Percentiles rank a stretch among this genome's conserved stretches.
phyloP scores from a whole-genome alignment of 1,284 basidiomycete species.

The Malassezia japonica region DNA sequence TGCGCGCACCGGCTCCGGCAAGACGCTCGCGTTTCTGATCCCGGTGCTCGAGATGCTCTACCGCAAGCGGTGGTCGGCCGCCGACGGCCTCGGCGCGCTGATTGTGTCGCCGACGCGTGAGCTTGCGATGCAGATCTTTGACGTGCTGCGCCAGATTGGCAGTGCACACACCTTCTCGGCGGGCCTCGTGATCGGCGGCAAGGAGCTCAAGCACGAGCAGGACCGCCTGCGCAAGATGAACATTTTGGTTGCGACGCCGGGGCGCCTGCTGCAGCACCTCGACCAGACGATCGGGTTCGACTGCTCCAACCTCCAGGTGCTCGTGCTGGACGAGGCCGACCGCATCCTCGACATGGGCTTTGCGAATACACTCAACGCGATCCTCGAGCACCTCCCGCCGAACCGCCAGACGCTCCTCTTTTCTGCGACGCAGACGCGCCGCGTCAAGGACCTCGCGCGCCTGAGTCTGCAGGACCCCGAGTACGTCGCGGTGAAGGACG shows the following conservation, averaged over 20 bases:
- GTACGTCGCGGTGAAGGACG: constrained; percentile 55
- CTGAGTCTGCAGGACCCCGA: constrained; percentile 77
- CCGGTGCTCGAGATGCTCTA: constrained; percentile 68
- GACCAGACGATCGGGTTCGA: constrained; percentile 96
- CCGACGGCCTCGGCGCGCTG: constrained; percentile 78
- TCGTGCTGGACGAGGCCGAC: constrained; percentile 96
- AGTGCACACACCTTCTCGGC: constrained; percentile 85
- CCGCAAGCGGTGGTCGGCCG: constrained; percentile 65
- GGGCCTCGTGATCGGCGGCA: constrained; percentile 90
- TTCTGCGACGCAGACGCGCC: constrained; percentile 90
- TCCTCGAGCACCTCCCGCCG: constrained; percentile 65
- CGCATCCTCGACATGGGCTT: constrained; percentile 96
- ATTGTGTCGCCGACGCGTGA: constrained; percentile 93
- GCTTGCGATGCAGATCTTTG: constrained; percentile 92
- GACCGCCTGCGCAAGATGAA: constrained; percentile 77
- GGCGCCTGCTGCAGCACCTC: constrained; percentile 89
- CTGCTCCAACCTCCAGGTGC: constrained; percentile 73
- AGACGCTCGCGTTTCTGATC: constrained; percentile 71
- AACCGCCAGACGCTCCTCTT: constrained; percentile 76
- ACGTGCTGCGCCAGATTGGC: constrained; percentile 83
- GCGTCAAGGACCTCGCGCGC: constrained; percentile 77
- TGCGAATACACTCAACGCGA: constrained; percentile 73
- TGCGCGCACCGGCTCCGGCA: constrained; percentile 70
- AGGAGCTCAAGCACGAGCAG: constrained; percentile 84
- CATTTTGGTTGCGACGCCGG: constrained; percentile 91